Conservation (phyloP, 176 grass and related monocot species). For the Carex parvula region DNA sequence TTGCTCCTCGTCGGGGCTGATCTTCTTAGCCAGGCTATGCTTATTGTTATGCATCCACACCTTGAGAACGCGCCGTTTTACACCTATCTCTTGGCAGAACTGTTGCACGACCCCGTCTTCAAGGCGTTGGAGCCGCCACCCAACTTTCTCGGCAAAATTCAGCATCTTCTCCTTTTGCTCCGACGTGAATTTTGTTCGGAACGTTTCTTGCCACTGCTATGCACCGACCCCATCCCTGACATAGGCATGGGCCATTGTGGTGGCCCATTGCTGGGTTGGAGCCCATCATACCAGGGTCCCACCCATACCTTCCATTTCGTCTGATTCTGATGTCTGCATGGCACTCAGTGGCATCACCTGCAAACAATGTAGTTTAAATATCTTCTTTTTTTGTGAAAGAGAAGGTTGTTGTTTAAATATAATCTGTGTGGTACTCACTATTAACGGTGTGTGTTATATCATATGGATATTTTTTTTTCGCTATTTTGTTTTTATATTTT, state of each 20-base stretch:
- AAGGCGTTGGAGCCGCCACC: slow-evolving; percentile 73
- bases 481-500: neutral
- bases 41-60: slow-evolving; percentile 99
- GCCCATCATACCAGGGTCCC: slow-evolving; percentile 16
- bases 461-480: neutral
- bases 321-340: slow-evolving; percentile 87
- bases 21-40: slow-evolving; percentile 67
- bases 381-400: neutral
- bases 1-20: slow-evolving; percentile 16
- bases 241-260: neutral
- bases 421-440: neutral
- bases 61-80: slow-evolving; percentile 81
- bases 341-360: slow-evolving; percentile 73
- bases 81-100: slow-evolving; percentile 87
- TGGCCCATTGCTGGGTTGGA: slow-evolving; percentile 25
- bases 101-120: slow-evolving; percentile 73
- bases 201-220: slow-evolving; percentile 43
- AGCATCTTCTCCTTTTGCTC: slow-evolving; percentile 96
- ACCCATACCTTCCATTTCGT: slow-evolving; percentile 48
- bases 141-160: slow-evolving; percentile 67
- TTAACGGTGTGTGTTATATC: neutral
- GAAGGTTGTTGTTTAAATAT: neutral
- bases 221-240: slow-evolving; percentile 8
- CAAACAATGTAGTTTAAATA: neutral
- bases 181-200: slow-evolving; percentile 72